Conservation (phyloP, 371 early-diverging fungal genomes). For the Mucor velutinosus region DNA sequence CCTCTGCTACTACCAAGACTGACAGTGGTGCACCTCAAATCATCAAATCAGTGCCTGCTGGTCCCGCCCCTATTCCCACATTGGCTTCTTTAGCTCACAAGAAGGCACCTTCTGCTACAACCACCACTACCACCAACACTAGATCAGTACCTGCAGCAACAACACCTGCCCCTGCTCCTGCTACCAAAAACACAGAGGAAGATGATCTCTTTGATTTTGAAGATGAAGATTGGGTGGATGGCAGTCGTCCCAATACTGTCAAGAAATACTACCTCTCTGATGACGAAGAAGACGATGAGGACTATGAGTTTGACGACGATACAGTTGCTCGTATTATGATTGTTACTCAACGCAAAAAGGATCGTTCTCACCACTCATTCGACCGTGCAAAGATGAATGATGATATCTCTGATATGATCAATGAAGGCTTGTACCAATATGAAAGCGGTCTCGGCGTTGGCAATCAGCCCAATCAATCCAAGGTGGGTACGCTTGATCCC, state of each 20-base stretch:
- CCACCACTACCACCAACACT: background rate
- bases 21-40: slow-evolving; percentile 1
- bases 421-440: slow-evolving; percentile 91
- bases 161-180: slow-evolving; percentile 8
- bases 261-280: slow-evolving; percentile 69
- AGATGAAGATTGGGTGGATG: slow-evolving; percentile 67
- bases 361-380: slow-evolving; percentile 71
- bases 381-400: slow-evolving; percentile 84
- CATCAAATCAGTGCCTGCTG: slow-evolving; percentile 17
- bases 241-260: slow-evolving; percentile 56
- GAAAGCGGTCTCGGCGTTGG: slow-evolving; percentile 67
- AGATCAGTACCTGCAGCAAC: background rate
- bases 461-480: slow-evolving; percentile 42
- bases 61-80: slow-evolving; percentile 22
- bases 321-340: slow-evolving; percentile 88
- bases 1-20: slow-evolving; percentile 9
- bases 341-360: slow-evolving; percentile 85
- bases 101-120: slow-evolving; percentile 5
- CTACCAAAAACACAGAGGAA: slow-evolving; percentile 45
- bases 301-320: slow-evolving; percentile 82
- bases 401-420: slow-evolving; percentile 91
- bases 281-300: slow-evolving; percentile 66
- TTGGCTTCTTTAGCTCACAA: slow-evolving; percentile 33
- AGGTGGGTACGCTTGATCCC: slow-evolving; percentile 59
- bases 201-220: slow-evolving; percentile 80